phyloP scores from a whole-genome alignment of 805 yeast genomes.

The Nakazawaea molendinolei region DNA sequence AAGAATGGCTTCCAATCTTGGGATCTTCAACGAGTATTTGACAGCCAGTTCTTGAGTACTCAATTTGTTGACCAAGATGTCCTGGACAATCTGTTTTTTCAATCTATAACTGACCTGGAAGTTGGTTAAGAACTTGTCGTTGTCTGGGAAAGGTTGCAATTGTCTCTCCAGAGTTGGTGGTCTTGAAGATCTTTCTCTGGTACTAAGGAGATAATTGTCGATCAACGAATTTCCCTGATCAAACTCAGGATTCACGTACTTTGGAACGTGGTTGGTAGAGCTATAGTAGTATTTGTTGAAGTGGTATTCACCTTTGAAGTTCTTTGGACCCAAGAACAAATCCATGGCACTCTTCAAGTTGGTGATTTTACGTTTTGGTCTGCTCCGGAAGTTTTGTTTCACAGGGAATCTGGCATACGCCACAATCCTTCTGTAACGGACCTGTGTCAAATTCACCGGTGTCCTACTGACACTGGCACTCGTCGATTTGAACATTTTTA shows the following conservation, averaged over 20 bases:
- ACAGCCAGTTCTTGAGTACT: slow-evolving; percentile 71
- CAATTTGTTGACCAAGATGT: slow-evolving; percentile 42
- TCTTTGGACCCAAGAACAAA: slow-evolving; percentile 76
- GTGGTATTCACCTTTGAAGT: slow-evolving; percentile 75
- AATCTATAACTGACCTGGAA: slow-evolving; percentile 49
- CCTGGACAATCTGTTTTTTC: slow-evolving; percentile 54
- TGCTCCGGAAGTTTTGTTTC: slow-evolving; percentile 31
- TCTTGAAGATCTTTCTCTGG: slow-evolving; percentile 15
- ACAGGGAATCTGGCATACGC: slow-evolving; percentile 51
- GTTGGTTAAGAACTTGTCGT: slow-evolving; percentile 64
- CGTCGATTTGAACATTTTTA: slow-evolving; percentile 2
- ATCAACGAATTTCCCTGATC: slow-evolving; percentile 33
- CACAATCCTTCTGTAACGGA: slow-evolving; percentile 42
- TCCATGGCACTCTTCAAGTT: slow-evolving; percentile 58
- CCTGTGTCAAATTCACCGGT: slow-evolving; percentile 22
- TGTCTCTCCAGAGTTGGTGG: slow-evolving; percentile 14
- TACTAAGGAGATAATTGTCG: slow-evolving; percentile 13
- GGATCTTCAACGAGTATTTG: slow-evolving; percentile 71
- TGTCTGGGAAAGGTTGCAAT: slow-evolving; percentile 80
- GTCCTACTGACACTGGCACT: not conserved
- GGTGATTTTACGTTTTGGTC: slow-evolving; percentile 29
- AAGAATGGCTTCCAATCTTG: slow-evolving; percentile 84
- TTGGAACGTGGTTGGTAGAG: slow-evolving; percentile 62
- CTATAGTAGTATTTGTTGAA: slow-evolving; percentile 70
- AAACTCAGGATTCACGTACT: slow-evolving; percentile 55